These are phyloP conservation scores for Cryptosporidium baileyi DNA, from an alignment of 169 alveolate genomes.

Conservation along the genomic window DNA sequence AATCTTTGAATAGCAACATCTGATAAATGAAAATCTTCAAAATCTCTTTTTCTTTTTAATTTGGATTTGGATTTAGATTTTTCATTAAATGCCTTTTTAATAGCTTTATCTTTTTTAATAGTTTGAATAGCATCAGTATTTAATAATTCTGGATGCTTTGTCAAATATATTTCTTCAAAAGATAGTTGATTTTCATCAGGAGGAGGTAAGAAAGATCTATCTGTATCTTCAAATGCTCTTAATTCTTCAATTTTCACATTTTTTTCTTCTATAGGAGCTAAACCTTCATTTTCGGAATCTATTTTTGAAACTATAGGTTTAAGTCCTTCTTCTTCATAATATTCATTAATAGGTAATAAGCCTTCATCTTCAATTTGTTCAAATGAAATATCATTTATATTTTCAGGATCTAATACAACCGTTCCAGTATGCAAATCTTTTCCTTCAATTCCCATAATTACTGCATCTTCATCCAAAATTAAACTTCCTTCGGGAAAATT, in stretches of 20 bases:
- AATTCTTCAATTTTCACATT: background rate
- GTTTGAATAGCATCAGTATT: background rate
- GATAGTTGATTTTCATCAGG: constrained; percentile 13
- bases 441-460: constrained; percentile 14
- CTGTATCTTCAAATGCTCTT: constrained; percentile 16
- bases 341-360: constrained; percentile 10
- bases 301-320: background rate
- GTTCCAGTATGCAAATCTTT: background rate
- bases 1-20: constrained; percentile 26
- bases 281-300: constrained; percentile 3
- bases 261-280: constrained; percentile 37
- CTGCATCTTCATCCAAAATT: constrained; percentile 30
- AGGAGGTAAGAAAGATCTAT: constrained; percentile 28
- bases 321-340: constrained; percentile 23
- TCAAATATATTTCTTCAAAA: constrained; percentile 45
- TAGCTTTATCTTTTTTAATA: background rate
- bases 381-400: background rate
- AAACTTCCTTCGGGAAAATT: constrained; percentile 29
- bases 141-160: constrained; percentile 37
- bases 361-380: constrained; percentile 2
- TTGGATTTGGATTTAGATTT: background rate
- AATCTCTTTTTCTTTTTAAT: background rate
- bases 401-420: constrained; percentile 65
- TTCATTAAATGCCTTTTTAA: background rate
- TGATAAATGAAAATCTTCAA: constrained; percentile 3